phyloP scores from a whole-genome alignment of 2,329 filamentous ascomycete genomes.

The Sphaceloma murrayae region DNA sequence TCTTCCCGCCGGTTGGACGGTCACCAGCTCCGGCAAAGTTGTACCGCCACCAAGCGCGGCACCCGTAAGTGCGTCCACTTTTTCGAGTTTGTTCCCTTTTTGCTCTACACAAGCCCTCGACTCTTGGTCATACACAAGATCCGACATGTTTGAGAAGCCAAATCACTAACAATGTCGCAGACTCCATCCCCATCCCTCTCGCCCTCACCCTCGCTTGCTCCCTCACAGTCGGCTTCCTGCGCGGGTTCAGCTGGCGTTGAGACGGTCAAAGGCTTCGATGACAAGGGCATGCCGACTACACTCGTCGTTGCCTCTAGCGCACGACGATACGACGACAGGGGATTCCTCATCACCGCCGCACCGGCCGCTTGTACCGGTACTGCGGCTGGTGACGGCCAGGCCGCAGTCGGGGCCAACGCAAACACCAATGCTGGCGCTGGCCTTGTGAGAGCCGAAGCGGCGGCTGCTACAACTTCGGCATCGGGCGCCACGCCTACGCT shows the following conservation, averaged over 20 bases:
- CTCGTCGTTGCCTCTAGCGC: constrained; percentile 33
- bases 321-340: constrained; percentile 37
- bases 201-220: constrained; percentile 44
- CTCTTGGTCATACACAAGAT: constrained; percentile 14
- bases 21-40: constrained; percentile 66
- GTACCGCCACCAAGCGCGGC: constrained; percentile 58
- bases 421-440: too few relatives aligned
- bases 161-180: constrained; percentile 30
- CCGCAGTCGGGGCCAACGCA: too few relatives aligned
- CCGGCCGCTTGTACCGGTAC: constrained; percentile 1
- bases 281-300: constrained; percentile 43
- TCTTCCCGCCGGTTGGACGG: constrained; percentile 72
- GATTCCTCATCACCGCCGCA: constrained; percentile 30
- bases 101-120: constrained; percentile 22
- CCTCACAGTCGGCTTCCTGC: constrained; percentile 35
- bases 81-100: constrained; percentile 19
- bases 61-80: constrained; percentile 51
- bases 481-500: too few relatives aligned
- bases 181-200: constrained; percentile 42
- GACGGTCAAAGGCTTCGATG: constrained; percentile 38
- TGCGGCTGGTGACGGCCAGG: too few relatives aligned
- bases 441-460: too few relatives aligned
- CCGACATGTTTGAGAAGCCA: constrained; percentile 17
- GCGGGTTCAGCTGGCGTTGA: constrained; percentile 36
- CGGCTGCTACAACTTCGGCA: too few relatives aligned